phyloP scores from a whole-genome alignment of 805 yeast genomes.

The Middelhovenomyces tepae region DNA sequence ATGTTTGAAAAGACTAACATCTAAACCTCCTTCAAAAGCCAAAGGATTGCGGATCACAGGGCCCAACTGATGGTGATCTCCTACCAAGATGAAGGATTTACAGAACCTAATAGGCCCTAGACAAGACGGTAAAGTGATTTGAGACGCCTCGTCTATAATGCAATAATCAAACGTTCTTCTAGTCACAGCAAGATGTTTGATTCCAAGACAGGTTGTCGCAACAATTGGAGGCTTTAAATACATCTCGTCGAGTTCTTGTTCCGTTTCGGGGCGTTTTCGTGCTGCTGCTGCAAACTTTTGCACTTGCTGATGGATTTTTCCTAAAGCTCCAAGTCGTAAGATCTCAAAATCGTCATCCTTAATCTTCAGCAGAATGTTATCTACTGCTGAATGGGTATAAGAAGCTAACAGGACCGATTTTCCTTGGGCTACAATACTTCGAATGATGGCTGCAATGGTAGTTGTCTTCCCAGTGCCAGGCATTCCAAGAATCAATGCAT shows the following conservation, averaged over 20 bases:
- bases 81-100: conserved; percentile 81
- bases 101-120: conserved; percentile 78
- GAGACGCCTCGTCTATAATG: conserved; percentile 94
- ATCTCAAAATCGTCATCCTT: conserved; percentile 39
- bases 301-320: conserved; percentile 54
- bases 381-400: conserved; percentile 94
- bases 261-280: conserved; percentile 31
- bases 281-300: conserved; percentile 32
- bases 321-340: conserved; percentile 57
- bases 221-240: conserved; percentile 61
- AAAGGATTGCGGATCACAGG: conserved; percentile 68
- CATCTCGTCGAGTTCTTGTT: conserved; percentile 38
- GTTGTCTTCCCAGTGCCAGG: conserved; percentile 98
- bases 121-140: conserved; percentile 83
- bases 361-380: conserved; percentile 78
- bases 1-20: conserved; percentile 64
- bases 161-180: conserved; percentile 74
- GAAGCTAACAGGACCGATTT: conserved; percentile 73
- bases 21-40: conserved; percentile 59
- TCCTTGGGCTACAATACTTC: conserved; percentile 46
- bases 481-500: conserved; percentile 84
- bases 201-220: conserved; percentile 82
- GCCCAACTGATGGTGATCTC: conserved; percentile 90
- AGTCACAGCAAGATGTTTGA: conserved; percentile 53
- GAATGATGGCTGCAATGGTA: conserved; percentile 68